These are phyloP conservation scores for Metschnikowia dekortorum DNA, from an alignment of 805 yeast genomes.

Conservation along the genomic window DNA sequence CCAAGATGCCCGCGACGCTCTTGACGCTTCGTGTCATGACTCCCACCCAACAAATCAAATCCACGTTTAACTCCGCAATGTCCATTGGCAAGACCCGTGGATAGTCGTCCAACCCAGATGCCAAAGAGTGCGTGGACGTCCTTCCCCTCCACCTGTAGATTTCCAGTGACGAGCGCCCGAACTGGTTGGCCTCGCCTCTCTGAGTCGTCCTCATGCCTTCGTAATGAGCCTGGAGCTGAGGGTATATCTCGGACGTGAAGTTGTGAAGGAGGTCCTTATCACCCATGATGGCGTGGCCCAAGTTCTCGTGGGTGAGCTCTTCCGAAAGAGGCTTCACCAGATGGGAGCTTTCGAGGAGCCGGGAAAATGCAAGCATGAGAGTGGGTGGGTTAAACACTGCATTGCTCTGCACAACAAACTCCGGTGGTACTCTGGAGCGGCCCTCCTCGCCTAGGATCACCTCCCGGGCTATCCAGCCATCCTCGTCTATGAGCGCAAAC, in stretches of 20 bases:
- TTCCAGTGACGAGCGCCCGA: constrained; percentile 57
- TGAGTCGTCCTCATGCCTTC: constrained; percentile 85
- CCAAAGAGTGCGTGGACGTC: constrained; percentile 75
- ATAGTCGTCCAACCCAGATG: constrained; percentile 94
- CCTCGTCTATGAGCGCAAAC: constrained; percentile 79
- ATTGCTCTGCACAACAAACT: constrained; percentile 82
- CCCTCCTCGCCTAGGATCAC: constrained; percentile 91
- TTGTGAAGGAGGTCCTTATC: constrained; percentile 56
- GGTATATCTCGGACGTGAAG: constrained; percentile 66
- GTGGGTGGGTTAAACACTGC: constrained; percentile 96
- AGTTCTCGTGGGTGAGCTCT: constrained; percentile 15
- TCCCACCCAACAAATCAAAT: constrained; percentile 88
- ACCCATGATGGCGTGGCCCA: constrained; percentile 51
- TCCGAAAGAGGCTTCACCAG: background rate
- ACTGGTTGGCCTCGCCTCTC: constrained; percentile 65
- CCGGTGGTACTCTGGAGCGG: constrained; percentile 78
- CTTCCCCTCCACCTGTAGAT: constrained; percentile 94
- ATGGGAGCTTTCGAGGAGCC: constrained; percentile 37
- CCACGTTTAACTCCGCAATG: constrained; percentile 86
- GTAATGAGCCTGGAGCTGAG: constrained; percentile 70
- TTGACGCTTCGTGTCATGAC: constrained; percentile 83
- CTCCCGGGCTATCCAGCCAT: constrained; percentile 97
- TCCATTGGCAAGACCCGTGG: constrained; percentile 83
- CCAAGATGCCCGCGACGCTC: constrained; percentile 62
- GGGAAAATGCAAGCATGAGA: constrained; percentile 65